Base-by-base conservation (phyloP, 257 asterid species). In the Solanum virginianum region DNA sequence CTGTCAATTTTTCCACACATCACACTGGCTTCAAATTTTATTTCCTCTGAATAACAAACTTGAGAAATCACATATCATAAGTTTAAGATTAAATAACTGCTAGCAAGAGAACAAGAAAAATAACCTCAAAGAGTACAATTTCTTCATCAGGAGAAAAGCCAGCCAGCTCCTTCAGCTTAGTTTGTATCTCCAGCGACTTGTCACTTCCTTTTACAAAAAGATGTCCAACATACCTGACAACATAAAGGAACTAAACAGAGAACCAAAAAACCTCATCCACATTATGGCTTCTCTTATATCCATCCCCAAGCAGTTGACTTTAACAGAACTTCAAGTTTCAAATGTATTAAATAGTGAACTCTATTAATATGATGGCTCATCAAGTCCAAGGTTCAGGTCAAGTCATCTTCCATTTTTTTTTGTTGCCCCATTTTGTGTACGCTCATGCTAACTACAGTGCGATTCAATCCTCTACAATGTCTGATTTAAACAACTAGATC, bases 51-150 rank as follows among this genome's bases (percentile, higher is more conserved):
- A 74, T 57, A 77, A 84, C 41, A 49, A 36, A 59, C 49, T 56
- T 36, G 47, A 47, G 51, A 56, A 51, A 65, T 20, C 5, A 55
- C 63, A 62, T 54, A 32, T 57, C 43, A n/a, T 36, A 86, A 10
- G 20, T 39, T 17, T 1, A 13, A 60, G 51, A 36, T 75, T 22
- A 47, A 4, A 9, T 14, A 49, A 24, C 7, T 49, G n/a, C 6
- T 4, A 80, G 51, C 81, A 66, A 51, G n/a, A 41, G 20, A 84
- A 53, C 24, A 77, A 53, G 81, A 47, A 24, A 53, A 51, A 85
- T 87, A 18, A 93, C 98, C 97, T 95, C 98, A 88, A 88, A 92
- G 49, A 95, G 93, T 80, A 92, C 97, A 81, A 95, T 91, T 82
- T 94, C 94, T 87, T 92, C 98, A 85, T 91, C 93, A 47, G 94